phyloP scores from a whole-genome alignment of 768 basidiomycete genomes.

The Gloeostereum incarnatum region DNA sequence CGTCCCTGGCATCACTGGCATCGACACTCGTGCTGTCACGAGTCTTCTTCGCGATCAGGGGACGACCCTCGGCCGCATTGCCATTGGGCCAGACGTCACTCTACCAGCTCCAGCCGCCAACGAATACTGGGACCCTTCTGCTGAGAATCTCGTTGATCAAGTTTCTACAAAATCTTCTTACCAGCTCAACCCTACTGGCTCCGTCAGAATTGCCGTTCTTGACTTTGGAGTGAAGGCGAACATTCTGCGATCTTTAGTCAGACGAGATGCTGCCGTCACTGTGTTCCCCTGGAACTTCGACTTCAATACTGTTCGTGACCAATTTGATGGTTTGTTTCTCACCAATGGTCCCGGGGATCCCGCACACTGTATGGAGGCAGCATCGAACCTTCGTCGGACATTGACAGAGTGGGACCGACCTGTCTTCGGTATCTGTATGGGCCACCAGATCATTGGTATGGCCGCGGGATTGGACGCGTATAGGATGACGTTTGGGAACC shows the following conservation, averaged over 20 bases:
- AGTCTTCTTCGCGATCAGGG: constrained; percentile 91
- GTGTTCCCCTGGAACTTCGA: constrained; percentile 98
- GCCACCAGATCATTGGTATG: constrained; percentile 96
- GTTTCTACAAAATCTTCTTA: constrained; percentile 83
- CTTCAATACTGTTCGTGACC: constrained; percentile 85
- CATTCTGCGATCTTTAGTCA: constrained; percentile 86
- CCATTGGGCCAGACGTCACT: constrained; percentile 65
- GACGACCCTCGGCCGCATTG: constrained; percentile 88
- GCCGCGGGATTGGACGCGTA: constrained; percentile 96
- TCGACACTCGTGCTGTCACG: constrained; percentile 97
- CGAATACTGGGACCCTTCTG: constrained; percentile 92
- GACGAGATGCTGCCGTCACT: constrained; percentile 86
- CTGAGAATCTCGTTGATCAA: constrained; percentile 90
- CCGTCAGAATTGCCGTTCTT: constrained; percentile 88
- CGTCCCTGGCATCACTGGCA: constrained; percentile 91
- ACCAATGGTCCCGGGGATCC: constrained; percentile 98
- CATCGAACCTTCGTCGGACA: constrained; percentile 69
- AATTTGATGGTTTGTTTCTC: constrained; percentile 92
- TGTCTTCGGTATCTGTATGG: constrained; percentile 99
- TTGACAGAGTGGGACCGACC: constrained; percentile 88
- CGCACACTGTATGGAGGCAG: constrained; percentile 78
- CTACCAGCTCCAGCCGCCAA: constrained; percentile 45
- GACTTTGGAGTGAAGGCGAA: constrained; percentile 99
- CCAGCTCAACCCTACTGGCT: constrained; percentile 77
- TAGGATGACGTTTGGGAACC: constrained; percentile 99